These are phyloP conservation scores for Parasitella parasitica DNA, from an alignment of 371 early-diverging fungal genomes.

Conservation along the genomic window DNA sequence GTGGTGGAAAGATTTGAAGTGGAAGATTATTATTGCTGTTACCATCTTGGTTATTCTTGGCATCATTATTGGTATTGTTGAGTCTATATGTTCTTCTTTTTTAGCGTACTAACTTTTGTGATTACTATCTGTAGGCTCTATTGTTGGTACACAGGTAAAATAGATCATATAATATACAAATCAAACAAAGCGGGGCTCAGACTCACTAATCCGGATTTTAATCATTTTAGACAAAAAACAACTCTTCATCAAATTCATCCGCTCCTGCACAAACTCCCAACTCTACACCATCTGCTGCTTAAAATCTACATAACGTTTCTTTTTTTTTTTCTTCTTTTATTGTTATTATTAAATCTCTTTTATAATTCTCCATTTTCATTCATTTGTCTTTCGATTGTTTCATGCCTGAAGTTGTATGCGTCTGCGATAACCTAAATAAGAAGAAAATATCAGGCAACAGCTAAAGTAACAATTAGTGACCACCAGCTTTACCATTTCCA, in stretches of 20 bases:
- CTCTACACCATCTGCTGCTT: not conserved
- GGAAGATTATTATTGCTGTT: slow-evolving; percentile 82
- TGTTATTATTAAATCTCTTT: not conserved
- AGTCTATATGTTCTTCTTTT: not conserved
- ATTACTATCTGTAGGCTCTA: slow-evolving; percentile 30
- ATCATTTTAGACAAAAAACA: slow-evolving; percentile 4
- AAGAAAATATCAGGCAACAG: not conserved
- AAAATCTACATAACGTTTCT: not conserved
- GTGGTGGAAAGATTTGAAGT: slow-evolving; percentile 97
- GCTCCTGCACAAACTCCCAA: not conserved
- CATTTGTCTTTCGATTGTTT: slow-evolving; percentile 34
- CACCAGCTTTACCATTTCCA: slow-evolving; percentile 57
- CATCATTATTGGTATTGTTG: slow-evolving; percentile 36
- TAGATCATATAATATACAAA: not conserved
- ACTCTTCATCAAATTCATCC: not conserved
- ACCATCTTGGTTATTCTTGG: slow-evolving; percentile 73
- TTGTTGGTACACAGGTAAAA: slow-evolving; percentile 48
- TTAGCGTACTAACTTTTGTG: not conserved
- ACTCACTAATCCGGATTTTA: not conserved
- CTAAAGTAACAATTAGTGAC: not conserved
- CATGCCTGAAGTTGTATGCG: slow-evolving; percentile 31
- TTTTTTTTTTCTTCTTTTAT: not conserved
- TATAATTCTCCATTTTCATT: slow-evolving; percentile 30
- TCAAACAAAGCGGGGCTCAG: slow-evolving; percentile 6
- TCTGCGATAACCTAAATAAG: slow-evolving; percentile 27